Base-by-base conservation (phyloP, 2,329 filamentous ascomycete species). In the Talaromyces piceae region DNA sequence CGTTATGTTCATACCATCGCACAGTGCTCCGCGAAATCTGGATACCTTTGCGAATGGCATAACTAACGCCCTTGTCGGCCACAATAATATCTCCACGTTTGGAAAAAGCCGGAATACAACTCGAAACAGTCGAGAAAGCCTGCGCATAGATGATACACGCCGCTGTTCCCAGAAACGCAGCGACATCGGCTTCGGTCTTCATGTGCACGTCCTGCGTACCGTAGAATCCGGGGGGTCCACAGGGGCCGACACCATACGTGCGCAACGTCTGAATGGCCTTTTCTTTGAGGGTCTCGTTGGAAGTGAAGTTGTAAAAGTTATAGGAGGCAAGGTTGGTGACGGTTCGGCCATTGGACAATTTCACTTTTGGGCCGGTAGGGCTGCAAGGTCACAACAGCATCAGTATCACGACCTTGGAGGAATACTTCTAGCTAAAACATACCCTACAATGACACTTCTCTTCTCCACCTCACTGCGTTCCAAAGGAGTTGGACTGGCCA, bases 191-290 rank as follows among this genome's bases (percentile, higher is more conserved):
- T 72, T 98, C 93, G 13, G 89, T 90, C 75, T 94, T 93, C 82
- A 96, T 91, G 70, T 98, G 93, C 43, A 97, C 91, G 71, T 98
- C 93, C 68, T 97, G 91, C 27, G 90, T 98, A 58, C 91, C 93
- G 73, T 98, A 98, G 74, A 98, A 98, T 57, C 95, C 91, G 5
- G 93, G 93, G 16, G 93, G 93, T 18, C 93, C 93, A 67, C 93
- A 98, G 52, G 93, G 91, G 7, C 93, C 94, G 37, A 98, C 94
- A 51, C 93, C 93, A 62, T 98, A 98, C 18, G 88, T 95, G 54
- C 91, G 87, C 33, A 98, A 80, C 0, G 91, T 94, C 68, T 91
- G 86, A 56, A 98, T 90, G 1, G 91, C 93, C 69, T 95, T 94
- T 61, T 96, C 90, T 65, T 95, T 95, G 62, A 98, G 84, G 30